phyloP scores from a whole-genome alignment of 768 basidiomycete genomes.

The Mycena epipterygia region DNA sequence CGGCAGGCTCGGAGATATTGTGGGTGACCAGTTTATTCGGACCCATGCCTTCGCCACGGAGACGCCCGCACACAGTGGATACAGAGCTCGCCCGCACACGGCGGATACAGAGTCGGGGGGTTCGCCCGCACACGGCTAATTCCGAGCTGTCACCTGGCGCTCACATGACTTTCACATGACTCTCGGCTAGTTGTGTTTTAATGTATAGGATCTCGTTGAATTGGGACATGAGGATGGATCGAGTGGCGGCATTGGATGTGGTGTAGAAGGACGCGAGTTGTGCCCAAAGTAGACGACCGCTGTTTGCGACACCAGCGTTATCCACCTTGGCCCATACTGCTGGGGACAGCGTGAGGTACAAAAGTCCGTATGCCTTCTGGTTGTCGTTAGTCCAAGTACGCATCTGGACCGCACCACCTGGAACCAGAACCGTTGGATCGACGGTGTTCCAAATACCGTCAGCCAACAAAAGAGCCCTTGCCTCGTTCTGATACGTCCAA shows the following conservation, averaged over 20 bases:
- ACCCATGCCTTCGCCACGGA: no score
- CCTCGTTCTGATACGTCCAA: not conserved
- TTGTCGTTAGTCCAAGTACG: slow-evolving; percentile 3
- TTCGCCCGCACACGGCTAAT: no score
- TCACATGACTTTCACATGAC: no score
- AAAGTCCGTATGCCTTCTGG: not conserved
- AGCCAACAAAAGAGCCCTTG: not conserved
- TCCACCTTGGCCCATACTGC: not conserved
- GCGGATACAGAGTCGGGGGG: no score
- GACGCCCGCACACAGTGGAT: no score
- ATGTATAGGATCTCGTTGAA: not conserved
- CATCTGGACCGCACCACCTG: slow-evolving; percentile 1
- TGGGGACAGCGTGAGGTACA: not conserved
- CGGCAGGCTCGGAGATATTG: slow-evolving; percentile 3
- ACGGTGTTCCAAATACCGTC: slow-evolving; percentile 2
- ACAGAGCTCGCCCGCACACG: no score
- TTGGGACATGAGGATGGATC: slow-evolving; percentile 12
- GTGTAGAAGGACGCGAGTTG: slow-evolving; percentile 4
- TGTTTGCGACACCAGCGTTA: not conserved
- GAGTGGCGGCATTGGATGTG: not conserved
- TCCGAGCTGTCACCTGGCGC: no score
- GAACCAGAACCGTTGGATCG: slow-evolving; percentile 1
- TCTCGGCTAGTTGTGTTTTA: no score
- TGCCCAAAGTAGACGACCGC: slow-evolving; percentile 7
- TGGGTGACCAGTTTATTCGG: no score